A percentile compares a stretch with the other conserved stretches of the same genome.
Evolutionary conservation across 306 rosid genomes (phyloP).

Genomic region (Inga leiocalycina): DNA sequence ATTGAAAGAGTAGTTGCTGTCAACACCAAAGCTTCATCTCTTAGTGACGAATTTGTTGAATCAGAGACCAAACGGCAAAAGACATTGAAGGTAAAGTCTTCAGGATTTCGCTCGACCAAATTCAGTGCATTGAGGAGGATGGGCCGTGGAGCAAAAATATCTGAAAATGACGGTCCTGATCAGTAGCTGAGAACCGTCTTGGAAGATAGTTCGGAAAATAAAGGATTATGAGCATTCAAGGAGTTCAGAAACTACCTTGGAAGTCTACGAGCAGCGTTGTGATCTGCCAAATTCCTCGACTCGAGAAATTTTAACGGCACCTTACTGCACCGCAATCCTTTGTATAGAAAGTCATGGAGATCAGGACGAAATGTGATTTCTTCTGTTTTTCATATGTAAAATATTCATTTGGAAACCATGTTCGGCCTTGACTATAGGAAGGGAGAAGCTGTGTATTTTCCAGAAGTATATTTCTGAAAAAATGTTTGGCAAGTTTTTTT

Average conservation of each 20-base stretch:
- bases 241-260: conserved; percentile 8
- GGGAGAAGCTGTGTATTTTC: neutral
- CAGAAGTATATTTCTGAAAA: neutral
- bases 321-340: neutral
- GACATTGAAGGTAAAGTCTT: conserved; percentile 34
- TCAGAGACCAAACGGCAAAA: conserved; percentile 33
- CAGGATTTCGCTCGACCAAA: conserved; percentile 43
- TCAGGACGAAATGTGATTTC: conserved; percentile 7
- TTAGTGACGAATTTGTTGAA: conserved; percentile 8
- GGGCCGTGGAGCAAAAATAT: conserved; percentile 56
- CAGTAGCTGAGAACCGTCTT: neutral
- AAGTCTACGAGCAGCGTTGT: conserved; percentile 27
- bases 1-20: conserved; percentile 28
- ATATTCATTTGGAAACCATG: conserved; percentile 10
- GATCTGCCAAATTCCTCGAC: conserved; percentile 11
- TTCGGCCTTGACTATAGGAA: neutral
- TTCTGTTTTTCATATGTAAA: conserved; percentile 2
- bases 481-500: neutral
- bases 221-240: conserved; percentile 14
- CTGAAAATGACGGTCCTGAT: conserved; percentile 36
- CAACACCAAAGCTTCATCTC: conserved; percentile 16
- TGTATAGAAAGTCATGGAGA: conserved; percentile 23
- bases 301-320: neutral
- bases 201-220: neutral
- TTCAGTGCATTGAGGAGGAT: conserved; percentile 47